Evolutionary conservation across 2,329 filamentous ascomycete species (phyloP).

Genomic region (Neurospora sp.): DNA sequence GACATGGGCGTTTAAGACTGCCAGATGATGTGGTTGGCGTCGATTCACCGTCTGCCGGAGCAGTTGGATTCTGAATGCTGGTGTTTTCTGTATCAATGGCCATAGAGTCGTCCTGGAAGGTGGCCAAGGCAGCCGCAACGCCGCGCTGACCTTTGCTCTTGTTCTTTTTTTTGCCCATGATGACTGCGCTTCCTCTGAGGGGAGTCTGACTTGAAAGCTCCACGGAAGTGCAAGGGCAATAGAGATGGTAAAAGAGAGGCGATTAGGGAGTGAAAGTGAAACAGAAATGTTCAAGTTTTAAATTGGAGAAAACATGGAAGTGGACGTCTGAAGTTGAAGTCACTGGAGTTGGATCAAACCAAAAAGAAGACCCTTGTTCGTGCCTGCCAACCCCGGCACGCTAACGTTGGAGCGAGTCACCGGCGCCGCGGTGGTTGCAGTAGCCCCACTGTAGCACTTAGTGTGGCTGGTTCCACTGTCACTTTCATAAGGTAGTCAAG

Average conservation of each 20-base stretch:
- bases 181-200: background rate
- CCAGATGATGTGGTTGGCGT: constrained; percentile 22
- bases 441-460: background rate
- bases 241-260: background rate
- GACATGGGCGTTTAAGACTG: constrained; percentile 39
- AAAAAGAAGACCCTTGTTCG: background rate
- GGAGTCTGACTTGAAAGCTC: background rate
- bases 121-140: constrained; percentile 5
- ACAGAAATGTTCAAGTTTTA: background rate
- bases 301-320: background rate
- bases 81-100: background rate
- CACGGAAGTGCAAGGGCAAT: background rate
- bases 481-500: background rate
- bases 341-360: background rate
- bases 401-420: background rate
- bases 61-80: background rate
- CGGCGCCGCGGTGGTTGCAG: background rate
- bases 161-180: constrained; percentile 6
- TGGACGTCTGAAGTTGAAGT: background rate
- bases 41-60: background rate
- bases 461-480: background rate
- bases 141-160: constrained; percentile 15
- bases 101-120: constrained; percentile 1
- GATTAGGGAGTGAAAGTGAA: background rate
- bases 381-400: background rate